These are phyloP conservation scores for Sporisorium graminicola DNA, from an alignment of 1,284 basidiomycete genomes.

Conservation along the genomic window DNA sequence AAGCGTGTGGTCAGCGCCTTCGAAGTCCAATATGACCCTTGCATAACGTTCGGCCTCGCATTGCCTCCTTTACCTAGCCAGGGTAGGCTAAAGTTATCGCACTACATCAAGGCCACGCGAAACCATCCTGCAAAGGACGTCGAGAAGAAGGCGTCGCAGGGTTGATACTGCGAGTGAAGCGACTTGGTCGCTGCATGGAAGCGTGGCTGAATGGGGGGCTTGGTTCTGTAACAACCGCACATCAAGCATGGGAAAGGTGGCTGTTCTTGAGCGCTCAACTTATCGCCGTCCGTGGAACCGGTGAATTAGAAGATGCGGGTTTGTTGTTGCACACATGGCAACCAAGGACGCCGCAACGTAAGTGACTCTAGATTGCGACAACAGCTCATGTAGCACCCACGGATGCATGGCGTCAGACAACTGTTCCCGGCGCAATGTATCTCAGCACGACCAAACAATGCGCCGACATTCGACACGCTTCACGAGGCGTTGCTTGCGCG, in stretches of 20 bases:
- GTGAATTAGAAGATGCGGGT: background rate
- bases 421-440: too few relatives aligned
- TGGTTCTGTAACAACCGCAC: background rate
- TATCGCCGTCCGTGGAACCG: background rate
- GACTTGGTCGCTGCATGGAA: background rate
- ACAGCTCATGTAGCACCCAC: background rate
- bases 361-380: background rate
- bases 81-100: background rate
- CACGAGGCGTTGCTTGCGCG: background rate
- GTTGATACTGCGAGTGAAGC: background rate
- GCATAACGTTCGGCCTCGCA: background rate
- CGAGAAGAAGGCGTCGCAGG: background rate
- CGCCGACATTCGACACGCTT: background rate
- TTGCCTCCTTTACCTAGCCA: background rate
- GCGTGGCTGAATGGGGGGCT: background rate
- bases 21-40: background rate
- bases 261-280: background rate
- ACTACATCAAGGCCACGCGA: background rate
- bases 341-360: background rate
- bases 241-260: background rate
- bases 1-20: background rate
- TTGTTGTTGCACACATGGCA: background rate
- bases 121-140: background rate
- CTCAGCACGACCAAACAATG: too few relatives aligned
- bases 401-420: too few relatives aligned